These are phyloP conservation scores for Gossypium anomalum DNA, from an alignment of 345 rosid genomes.

Conservation along the genomic window DNA sequence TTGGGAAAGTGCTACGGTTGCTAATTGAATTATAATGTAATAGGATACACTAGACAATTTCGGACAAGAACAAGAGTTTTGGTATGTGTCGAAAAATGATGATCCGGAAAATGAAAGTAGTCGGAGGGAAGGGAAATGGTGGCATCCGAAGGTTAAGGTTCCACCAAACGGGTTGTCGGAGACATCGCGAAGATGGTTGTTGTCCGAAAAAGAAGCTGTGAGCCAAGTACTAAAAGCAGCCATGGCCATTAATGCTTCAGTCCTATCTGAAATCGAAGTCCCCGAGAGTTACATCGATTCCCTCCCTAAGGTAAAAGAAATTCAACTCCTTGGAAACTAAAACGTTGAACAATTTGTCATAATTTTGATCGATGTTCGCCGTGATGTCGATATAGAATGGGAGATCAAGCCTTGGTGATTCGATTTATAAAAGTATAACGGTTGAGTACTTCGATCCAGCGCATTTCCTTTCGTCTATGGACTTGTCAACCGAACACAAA, in stretches of 20 bases:
- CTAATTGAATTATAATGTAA: constrained; percentile 15
- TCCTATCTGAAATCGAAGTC: constrained; percentile 75
- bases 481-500: constrained; percentile 74
- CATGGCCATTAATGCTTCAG: constrained; percentile 93
- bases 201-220: constrained; percentile 77
- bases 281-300: constrained; percentile 87
- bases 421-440: constrained; percentile 81
- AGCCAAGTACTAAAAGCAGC: constrained; percentile 95
- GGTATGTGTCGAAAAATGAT: constrained; percentile 60
- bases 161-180: constrained; percentile 72
- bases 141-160: constrained; percentile 85
- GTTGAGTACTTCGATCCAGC: constrained; percentile 75
- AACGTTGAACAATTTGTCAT: neutral
- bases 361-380: neutral
- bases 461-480: constrained; percentile 64
- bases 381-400: constrained; percentile 50
- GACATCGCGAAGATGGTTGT: constrained; percentile 54
- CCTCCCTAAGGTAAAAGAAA: constrained; percentile 72
- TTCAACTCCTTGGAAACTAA: neutral
- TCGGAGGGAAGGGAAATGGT: constrained; percentile 74
- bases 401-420: constrained; percentile 86
- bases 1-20: neutral
- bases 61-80: constrained; percentile 69
- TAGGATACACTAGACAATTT: constrained; percentile 76
- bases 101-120: constrained; percentile 52